Conservation (phyloP, 441 rosid genomes). For the Metrosideros polymorpha region DNA sequence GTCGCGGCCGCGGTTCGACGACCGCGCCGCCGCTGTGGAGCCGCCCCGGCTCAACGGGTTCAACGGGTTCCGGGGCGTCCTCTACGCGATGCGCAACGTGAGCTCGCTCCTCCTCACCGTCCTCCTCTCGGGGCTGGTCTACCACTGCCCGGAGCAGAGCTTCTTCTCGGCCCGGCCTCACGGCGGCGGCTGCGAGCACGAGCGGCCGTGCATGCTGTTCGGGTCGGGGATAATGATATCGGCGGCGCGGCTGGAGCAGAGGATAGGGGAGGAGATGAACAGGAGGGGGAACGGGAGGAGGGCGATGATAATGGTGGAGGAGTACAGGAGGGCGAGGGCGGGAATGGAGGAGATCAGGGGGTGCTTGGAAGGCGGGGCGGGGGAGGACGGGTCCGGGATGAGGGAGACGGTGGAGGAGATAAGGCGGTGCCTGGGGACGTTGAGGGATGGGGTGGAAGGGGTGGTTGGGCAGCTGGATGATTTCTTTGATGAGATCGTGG, state of each 20-base stretch:
- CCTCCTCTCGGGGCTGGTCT: background rate
- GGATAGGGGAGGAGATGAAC: background rate
- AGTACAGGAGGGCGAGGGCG: background rate
- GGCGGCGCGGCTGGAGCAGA: background rate
- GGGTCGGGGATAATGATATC: background rate
- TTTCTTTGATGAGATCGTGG: background rate
- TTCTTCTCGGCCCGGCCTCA: background rate
- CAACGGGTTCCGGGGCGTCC: conserved; percentile 71
- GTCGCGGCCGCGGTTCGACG: conserved; percentile 51
- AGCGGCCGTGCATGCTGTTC: background rate
- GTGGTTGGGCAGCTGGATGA: background rate
- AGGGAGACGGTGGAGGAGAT: background rate
- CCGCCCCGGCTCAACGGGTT: conserved; percentile 57
- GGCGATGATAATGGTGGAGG: background rate
- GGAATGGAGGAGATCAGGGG: background rate
- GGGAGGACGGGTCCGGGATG: background rate
- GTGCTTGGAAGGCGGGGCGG: background rate
- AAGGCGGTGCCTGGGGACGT: background rate
- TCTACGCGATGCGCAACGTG: conserved; percentile 64
- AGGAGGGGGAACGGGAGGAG: background rate
- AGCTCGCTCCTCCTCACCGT: conserved; percentile 34
- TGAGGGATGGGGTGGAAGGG: background rate
- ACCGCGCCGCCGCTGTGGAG: conserved; percentile 27
- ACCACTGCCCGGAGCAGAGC: background rate
- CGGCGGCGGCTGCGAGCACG: background rate